Evolutionary conservation across 2,329 filamentous ascomycete genomes (phyloP).

Genomic region (Colletotrichum sp.): DNA sequence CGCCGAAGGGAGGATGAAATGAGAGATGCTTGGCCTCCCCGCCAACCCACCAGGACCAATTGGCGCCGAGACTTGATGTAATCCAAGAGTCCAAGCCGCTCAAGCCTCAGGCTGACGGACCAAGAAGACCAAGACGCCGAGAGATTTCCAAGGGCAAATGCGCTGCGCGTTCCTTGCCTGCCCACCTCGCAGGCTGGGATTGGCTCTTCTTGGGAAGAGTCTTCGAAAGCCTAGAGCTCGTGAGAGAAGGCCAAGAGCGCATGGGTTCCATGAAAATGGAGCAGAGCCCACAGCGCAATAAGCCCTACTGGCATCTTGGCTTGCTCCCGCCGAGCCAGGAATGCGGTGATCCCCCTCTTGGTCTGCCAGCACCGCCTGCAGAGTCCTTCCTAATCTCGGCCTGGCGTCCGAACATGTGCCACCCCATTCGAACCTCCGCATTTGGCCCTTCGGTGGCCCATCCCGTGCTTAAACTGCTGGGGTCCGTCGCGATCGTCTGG

Average conservation of each 20-base stretch:
- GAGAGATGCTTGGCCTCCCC: slow-evolving; percentile 6
- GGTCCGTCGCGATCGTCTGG: slow-evolving; percentile 1
- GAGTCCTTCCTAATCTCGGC: slow-evolving; percentile 14
- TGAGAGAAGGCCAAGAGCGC: slow-evolving; percentile 8
- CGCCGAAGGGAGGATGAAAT: background rate
- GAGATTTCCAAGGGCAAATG: slow-evolving; percentile 2
- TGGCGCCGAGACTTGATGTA: slow-evolving; percentile 16
- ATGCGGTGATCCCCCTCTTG: slow-evolving; percentile 9
- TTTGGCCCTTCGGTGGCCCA: slow-evolving; percentile 2
- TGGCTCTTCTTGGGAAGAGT: background rate
- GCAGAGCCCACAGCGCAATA: slow-evolving; percentile 8
- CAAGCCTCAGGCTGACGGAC: slow-evolving; percentile 9
- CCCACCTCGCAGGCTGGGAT: background rate
- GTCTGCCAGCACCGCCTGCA: slow-evolving; percentile 2
- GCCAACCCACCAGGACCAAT: background rate
- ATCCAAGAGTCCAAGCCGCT: slow-evolving; percentile 11
- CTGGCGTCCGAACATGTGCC: slow-evolving; percentile 10
- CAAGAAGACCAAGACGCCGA: slow-evolving; percentile 10
- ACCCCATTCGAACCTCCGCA: slow-evolving; percentile 15
- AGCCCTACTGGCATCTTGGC: slow-evolving; percentile 13
- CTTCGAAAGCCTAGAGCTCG: slow-evolving; percentile 13
- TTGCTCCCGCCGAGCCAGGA: slow-evolving; percentile 4
- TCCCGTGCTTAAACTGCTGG: background rate
- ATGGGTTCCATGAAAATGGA: slow-evolving; percentile 10
- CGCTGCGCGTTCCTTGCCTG: background rate